Base-by-base conservation (phyloP, 176 grass and related monocot species). In the Musa troglodytarum region DNA sequence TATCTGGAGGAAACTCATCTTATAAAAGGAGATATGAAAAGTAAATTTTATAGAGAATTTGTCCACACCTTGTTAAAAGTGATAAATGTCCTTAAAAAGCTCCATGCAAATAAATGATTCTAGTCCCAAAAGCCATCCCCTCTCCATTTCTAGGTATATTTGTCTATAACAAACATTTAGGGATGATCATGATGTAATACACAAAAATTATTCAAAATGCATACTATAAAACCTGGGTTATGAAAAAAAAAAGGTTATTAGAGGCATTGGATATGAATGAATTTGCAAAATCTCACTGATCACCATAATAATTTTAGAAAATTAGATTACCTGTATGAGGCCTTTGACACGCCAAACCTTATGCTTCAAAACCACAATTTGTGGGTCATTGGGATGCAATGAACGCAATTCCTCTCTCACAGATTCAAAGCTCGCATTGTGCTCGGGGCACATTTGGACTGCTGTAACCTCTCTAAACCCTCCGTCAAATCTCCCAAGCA, bases 341-440 rank as follows among this genome's bases (percentile, higher is more conserved):
- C 87, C 87, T 62, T 92, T 92, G 9, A 92, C 90, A 29, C 90
- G 86, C 90, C 87, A 89, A 81, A 92, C 90, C 13, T 92, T 89
- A 78, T 87, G 84, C 77, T 89, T 92, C 2, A 92, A 79, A 49
- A 89, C 79, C 29, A 92, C 87, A 51, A 89, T 87, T 2, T 74
- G 79, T 9, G 84, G 84, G 74, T 92, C 87, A 19, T 89, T 73
- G 9, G 86, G 86, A 81, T 89, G 90, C 10, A 89, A 51, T 26
- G 63, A 67, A 53, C 61, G 82, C 55, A 92, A 65, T 61, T 92
- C 90, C 80, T 85, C 83, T 50, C 90, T 87, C 54, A 89, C 84
- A 53, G 68, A 63, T 76, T 92, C 79, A 68, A 80, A 78, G 68
- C 83, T 82, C 26, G 82, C 87, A 14, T 92, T 92, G 68, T 92